These are phyloP conservation scores for Cotoneaster glaucophyllus DNA, from an alignment of 306 rosid species.

Conservation along the genomic window DNA sequence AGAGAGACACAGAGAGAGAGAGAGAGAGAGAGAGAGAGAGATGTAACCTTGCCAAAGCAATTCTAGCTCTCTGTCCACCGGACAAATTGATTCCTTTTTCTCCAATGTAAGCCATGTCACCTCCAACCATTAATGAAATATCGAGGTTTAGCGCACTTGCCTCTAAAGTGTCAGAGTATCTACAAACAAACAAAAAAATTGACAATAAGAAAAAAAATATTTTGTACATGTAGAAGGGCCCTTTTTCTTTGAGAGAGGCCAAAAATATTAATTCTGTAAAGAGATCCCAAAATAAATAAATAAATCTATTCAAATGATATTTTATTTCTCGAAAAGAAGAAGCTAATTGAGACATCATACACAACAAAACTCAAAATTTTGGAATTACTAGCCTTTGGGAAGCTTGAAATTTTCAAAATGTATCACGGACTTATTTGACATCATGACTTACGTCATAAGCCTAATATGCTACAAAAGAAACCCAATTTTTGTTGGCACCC, in stretches of 20 bases:
- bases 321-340: no score
- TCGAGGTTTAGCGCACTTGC: constrained; percentile 84
- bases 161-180: constrained; percentile 63
- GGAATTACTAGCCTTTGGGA: background rate
- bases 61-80: constrained; percentile 96
- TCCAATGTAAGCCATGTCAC: constrained; percentile 88
- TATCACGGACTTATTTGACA: background rate
- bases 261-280: background rate
- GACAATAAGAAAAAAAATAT: no score
- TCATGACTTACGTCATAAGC: background rate
- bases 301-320: no score
- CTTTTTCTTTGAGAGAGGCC: background rate
- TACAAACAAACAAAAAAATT: constrained; percentile 28
- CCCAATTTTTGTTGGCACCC: background rate
- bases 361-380: background rate
- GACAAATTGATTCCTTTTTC: constrained; percentile 88
- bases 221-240: background rate
- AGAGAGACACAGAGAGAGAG: background rate
- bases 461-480: background rate
- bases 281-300: background rate
- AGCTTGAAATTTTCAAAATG: background rate
- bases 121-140: constrained; percentile 80
- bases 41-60: constrained; percentile 86
- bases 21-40: constrained; percentile 7
- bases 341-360: background rate